Evolutionary conservation across 768 basidiomycete species (phyloP).

Genomic region (Russula abietina): DNA sequence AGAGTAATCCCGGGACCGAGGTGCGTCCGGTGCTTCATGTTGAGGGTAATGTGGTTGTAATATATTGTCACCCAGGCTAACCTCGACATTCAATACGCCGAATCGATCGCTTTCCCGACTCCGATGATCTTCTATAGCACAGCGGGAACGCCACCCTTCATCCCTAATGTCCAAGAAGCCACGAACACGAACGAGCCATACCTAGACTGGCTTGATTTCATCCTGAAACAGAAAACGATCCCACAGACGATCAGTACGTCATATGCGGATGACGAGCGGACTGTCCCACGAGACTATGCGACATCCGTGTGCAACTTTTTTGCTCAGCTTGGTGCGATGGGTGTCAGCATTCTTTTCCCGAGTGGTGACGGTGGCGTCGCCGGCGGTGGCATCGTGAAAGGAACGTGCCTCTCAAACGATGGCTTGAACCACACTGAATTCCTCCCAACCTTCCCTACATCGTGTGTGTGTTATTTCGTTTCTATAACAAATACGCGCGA

Average conservation of each 20-base stretch:
- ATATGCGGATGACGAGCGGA: constrained; percentile 55
- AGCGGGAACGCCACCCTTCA: constrained; percentile 61
- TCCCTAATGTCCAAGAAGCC: constrained; percentile 35
- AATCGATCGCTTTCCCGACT: constrained; percentile 42
- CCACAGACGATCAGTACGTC: constrained; percentile 59
- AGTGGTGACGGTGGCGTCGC: constrained; percentile 63
- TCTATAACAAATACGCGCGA: background rate
- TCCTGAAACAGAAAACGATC: constrained; percentile 40
- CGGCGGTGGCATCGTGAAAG: constrained; percentile 34
- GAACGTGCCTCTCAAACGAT: constrained; percentile 37
- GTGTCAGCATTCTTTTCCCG: constrained; percentile 56
- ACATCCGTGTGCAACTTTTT: constrained; percentile 54
- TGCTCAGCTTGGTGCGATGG: constrained; percentile 54
- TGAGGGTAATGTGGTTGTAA: background rate
- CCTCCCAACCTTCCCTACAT: constrained; percentile 36
- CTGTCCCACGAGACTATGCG: constrained; percentile 56
- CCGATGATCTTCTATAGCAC: constrained; percentile 61
- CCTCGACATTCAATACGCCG: constrained; percentile 36
- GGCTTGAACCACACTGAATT: constrained; percentile 31
- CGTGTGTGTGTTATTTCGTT: constrained; percentile 31
- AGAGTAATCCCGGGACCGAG: constrained; percentile 51
- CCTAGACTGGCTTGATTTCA: constrained; percentile 56
- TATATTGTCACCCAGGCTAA: constrained; percentile 27
- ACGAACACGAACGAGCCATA: constrained; percentile 57
- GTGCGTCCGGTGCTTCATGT: constrained; percentile 28